These are phyloP conservation scores for Rhododendron ovatum DNA, from an alignment of 148 eudicot species.

Conservation along the genomic window DNA sequence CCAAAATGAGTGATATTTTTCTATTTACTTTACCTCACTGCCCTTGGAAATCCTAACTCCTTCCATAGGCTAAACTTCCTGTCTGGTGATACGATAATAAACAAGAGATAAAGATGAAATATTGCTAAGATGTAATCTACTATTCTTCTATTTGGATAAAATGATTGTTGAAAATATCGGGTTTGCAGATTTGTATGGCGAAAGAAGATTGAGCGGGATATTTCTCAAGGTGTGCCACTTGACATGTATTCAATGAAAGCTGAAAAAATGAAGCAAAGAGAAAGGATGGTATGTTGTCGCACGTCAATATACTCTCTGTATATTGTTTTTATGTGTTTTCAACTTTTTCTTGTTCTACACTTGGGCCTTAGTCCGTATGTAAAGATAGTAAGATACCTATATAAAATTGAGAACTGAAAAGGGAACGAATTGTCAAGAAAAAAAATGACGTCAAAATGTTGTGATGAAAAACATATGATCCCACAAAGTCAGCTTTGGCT, in stretches of 20 bases:
- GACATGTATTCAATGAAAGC: slow-evolving; percentile 64
- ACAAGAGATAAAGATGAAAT: not conserved
- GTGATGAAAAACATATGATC: not conserved
- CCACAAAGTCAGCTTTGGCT: not conserved
- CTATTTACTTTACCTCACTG: not conserved
- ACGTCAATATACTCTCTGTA: not conserved
- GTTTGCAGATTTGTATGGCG: slow-evolving; percentile 73
- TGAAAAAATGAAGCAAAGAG: slow-evolving; percentile 75
- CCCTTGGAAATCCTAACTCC: slow-evolving; percentile 1
- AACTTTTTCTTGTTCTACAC: not conserved
- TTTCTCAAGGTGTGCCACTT: slow-evolving; percentile 62
- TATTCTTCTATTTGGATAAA: not conserved
- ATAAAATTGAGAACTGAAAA: not conserved
- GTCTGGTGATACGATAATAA: not conserved
- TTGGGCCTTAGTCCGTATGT: not conserved
- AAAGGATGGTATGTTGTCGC: slow-evolving; percentile 52
- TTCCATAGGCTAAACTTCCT: not conserved
- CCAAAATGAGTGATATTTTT: not conserved
- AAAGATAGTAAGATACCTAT: no score
- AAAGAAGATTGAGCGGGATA: slow-evolving; percentile 79
- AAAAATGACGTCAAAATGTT: not conserved
- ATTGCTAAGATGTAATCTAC: not conserved
- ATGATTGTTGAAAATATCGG: not conserved
- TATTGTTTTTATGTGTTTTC: not conserved
- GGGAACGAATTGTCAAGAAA: not conserved